Base-by-base conservation (phyloP, 495 filamentous ascomycete species). In the Platismatia glauca region DNA sequence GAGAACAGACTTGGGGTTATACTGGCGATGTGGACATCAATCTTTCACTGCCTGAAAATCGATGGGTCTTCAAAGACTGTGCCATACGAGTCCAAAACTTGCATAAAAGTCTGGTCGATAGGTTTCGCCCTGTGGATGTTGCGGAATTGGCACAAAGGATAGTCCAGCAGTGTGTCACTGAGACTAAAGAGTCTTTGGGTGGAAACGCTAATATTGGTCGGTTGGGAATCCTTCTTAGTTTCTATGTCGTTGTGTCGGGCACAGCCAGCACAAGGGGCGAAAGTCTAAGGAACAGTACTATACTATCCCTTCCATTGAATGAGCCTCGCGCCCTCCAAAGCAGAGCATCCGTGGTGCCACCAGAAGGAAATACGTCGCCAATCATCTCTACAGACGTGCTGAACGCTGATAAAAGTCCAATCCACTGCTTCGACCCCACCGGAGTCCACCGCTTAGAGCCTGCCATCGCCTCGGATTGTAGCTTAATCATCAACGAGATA, bases 401-500 rank as follows among this genome's bases (percentile, higher is more conserved):
- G 27, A 33, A 9, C 15, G 46, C 46, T 13, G 12, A 24, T 27
- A 18, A 50, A 15, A 52, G 29, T 35, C 29, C n/a, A 34, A 13
- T 31, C 3, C 1, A 46, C 4, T 62, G 60, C 39, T 57, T 62
- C 33, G 7, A 56, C 18, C 60, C 53, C 37, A 1, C 29, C 6
- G 16, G 1, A 9, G 7, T 31, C 1, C 15, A 5, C 29, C 2
- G 13, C 13, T 29, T 57, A 16, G 31, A 38, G n/a, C 27, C 29
- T 11, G 41, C 55, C 29, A 35, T 44, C 18, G 16, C n/a, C 22
- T 53, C 55, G 44, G 60, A 62, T 35, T 62, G 60, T 37, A 13
- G 38, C 9, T n/a, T 39, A n/a, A 29, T 62, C 22, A 62, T 62
- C 13, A 41, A 62, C 3, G n/a, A 50, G 2, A 44, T 62, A 11